phyloP scores from a whole-genome alignment of 2,329 filamentous ascomycete genomes.

The Stemphylium beticola region DNA sequence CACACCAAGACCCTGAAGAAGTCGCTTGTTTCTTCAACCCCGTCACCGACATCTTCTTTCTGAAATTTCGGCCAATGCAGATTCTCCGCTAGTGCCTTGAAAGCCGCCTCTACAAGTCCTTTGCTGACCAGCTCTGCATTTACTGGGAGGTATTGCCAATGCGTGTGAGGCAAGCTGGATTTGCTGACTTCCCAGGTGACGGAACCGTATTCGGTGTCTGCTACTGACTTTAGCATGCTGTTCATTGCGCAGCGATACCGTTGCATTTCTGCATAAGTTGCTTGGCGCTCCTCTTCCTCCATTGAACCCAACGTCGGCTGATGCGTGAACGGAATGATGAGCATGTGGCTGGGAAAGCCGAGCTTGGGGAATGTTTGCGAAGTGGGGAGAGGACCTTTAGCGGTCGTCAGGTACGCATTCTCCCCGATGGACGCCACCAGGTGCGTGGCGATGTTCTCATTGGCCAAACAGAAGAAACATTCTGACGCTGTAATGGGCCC shows the following conservation, averaged over 20 bases:
- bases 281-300: conserved; percentile 61
- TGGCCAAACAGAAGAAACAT: conserved; percentile 96
- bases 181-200: conserved; percentile 95
- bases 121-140: conserved; percentile 70
- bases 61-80: conserved; percentile 63
- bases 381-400: conserved; percentile 85
- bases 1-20: conserved; percentile 87
- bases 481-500: conserved; percentile 64
- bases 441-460: conserved; percentile 81
- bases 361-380: conserved; percentile 73
- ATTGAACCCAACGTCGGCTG: conserved; percentile 76
- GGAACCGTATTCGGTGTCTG: conserved; percentile 69
- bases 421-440: conserved; percentile 89
- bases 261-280: conserved; percentile 80
- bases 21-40: conserved; percentile 57
- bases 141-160: conserved; percentile 92
- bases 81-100: conserved; percentile 87
- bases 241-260: conserved; percentile 80
- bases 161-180: conserved; percentile 78
- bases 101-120: conserved; percentile 84
- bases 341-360: conserved; percentile 80
- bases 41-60: conserved; percentile 50
- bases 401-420: conserved; percentile 85
- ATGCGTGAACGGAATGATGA: conserved; percentile 89
- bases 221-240: conserved; percentile 68